Evolutionary conservation across 2,329 filamentous ascomycete species (phyloP).

Genomic region (Sporothrix curviconia): DNA sequence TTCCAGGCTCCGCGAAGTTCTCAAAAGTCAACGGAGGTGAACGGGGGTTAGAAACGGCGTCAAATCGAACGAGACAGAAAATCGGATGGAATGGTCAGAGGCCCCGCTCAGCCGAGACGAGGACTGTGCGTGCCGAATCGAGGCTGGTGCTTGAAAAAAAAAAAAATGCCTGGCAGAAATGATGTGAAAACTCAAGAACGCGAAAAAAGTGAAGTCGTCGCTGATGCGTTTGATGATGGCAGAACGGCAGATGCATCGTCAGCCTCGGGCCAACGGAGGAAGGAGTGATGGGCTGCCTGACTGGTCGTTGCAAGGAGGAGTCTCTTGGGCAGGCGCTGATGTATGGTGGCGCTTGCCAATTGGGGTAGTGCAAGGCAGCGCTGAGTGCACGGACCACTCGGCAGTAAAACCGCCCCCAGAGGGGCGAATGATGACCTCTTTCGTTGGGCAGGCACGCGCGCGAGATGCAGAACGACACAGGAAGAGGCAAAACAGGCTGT

Average conservation of each 20-base stretch:
- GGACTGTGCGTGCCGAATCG: neutral
- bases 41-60: neutral
- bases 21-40: no score
- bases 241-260: neutral
- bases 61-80: neutral
- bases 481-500: no score
- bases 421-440: neutral
- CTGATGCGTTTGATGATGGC: neutral
- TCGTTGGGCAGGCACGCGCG: neutral
- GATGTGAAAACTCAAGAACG: neutral
- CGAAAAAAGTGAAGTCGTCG: neutral
- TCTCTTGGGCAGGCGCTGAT: no score
- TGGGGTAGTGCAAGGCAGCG: neutral
- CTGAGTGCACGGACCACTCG: conserved; percentile 6
- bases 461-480: no score
- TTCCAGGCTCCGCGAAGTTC: no score
- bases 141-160: no score
- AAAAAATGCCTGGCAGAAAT: neutral
- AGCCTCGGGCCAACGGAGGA: conserved; percentile 1
- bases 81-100: neutral
- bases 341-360: no score
- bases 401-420: neutral
- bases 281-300: conserved; percentile 4
- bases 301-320: neutral
- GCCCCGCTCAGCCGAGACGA: neutral